Base-by-base conservation (phyloP, 2,329 filamentous ascomycete genomes). In the Domatiomyces catenatus region DNA sequence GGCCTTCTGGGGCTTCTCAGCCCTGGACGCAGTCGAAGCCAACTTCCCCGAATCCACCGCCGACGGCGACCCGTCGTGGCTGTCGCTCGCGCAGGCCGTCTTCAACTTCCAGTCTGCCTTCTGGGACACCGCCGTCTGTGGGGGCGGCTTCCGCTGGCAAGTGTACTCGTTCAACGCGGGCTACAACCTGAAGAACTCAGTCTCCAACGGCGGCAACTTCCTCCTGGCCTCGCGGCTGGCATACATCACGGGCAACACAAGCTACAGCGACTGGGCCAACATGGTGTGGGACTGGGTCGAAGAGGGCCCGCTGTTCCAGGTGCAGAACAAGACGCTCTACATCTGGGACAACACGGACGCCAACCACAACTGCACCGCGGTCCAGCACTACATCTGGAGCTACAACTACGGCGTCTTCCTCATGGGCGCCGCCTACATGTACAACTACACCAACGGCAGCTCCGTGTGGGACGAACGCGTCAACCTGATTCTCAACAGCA, bases 131-230 rank as follows among this genome's bases (percentile, higher is more conserved):
- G 60, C 66, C 0, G 73, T 71, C 0, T 94, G 87, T 64, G 71
- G 69, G 32, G 87, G 87, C 47, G 87, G 87, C 6, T 68, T 93
- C 55, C 78, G 83, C 54, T 94, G 87, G 87, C 86, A 93, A 68
- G 84, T 93, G 52, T 89, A 82, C 68, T 73, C 76, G 8, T 84
- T 81, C 67, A 87, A 88, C 67, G 77, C 74, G 50, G 86, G 86
- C 6, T 79, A 71, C 57, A 66, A 67, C 49, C 76, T 75, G 57
- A 78, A 78, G 56, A 79, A 79, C 57, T 69, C 71, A 10, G 71
- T 79, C 52, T 75, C 73, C n/a, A 78, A 78, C 54, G 75, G 75
- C 2, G 74, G 70, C 15, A 71, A 78, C 50, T 77, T 79, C 61
- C 73, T 77, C 55, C 67, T 79, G 3, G 68, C 73, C 1, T 74